A percentile compares a stretch with the other conserved stretches of the same genome.
phyloP scores from a whole-genome alignment of 371 early-diverging fungal genomes.

The Mycotypha africana region DNA sequence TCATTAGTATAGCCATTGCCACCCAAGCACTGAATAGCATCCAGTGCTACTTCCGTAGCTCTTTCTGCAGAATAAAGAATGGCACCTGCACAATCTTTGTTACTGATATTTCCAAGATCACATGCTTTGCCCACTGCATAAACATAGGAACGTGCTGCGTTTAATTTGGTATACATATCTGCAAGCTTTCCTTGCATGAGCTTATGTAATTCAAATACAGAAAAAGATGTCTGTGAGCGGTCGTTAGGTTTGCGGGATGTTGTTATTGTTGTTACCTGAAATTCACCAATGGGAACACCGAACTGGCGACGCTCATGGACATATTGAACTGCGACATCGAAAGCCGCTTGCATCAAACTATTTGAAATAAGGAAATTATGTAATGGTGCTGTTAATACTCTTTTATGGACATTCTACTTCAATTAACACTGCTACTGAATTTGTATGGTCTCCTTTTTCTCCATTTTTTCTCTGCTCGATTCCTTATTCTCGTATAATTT shows the following conservation, averaged over 20 bases:
- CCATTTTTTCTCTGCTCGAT: no score
- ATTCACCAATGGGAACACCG: constrained; percentile 79
- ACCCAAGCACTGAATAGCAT: constrained; percentile 94
- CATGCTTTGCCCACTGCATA: constrained; percentile 90
- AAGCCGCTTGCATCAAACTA: constrained; percentile 85
- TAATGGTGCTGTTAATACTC: not conserved
- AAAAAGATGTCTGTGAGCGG: no score
- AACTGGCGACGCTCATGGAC: constrained; percentile 91
- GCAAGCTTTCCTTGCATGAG: constrained; percentile 93
- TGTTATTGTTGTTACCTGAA: constrained; percentile 63
- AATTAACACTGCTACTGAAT: no score
- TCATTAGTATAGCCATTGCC: constrained; percentile 98
- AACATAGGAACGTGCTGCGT: constrained; percentile 87
- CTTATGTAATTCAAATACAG: no score
- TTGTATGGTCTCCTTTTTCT: no score
- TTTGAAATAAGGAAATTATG: not conserved
- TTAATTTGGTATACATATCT: constrained; percentile 96
- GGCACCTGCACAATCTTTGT: constrained; percentile 94
- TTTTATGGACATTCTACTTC: no score
- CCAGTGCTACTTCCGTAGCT: constrained; percentile 92
- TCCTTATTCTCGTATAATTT: not conserved
- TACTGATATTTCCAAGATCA: constrained; percentile 74
- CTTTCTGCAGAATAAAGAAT: constrained; percentile 95
- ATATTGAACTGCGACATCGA: constrained; percentile 84
- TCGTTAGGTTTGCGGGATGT: no score